These are phyloP conservation scores for Moniliella sp. DNA, from an alignment of 1,284 basidiomycete species.

Conservation along the genomic window DNA sequence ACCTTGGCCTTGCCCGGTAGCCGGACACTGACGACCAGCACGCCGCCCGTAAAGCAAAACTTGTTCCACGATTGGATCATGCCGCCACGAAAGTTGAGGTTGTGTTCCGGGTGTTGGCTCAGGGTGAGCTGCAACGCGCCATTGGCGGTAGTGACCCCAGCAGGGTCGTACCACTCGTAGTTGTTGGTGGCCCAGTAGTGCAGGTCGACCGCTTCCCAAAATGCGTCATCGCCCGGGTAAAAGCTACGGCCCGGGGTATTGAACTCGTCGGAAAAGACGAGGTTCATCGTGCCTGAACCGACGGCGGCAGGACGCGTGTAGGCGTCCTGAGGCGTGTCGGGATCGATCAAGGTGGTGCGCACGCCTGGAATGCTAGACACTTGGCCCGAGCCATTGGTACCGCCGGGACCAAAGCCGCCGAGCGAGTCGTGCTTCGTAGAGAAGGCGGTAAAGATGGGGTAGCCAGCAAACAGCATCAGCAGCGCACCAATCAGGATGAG, in stretches of 20 bases:
- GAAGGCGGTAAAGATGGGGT: slow-evolving; percentile 21
- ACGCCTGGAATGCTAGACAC: not conserved
- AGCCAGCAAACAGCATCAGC: slow-evolving; percentile 27
- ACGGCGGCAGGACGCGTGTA: slow-evolving; percentile 6
- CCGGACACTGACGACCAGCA: too few species aligned
- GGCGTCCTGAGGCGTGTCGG: slow-evolving; percentile 12
- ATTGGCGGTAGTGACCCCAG: slow-evolving; percentile 51
- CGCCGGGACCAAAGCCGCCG: not conserved
- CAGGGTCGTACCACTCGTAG: slow-evolving; percentile 47
- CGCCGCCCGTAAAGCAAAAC: too few species aligned
- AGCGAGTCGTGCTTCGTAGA: not conserved
- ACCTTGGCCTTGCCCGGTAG: slow-evolving; percentile 15
- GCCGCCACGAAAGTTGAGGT: slow-evolving; percentile 26
- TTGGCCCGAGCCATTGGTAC: not conserved
- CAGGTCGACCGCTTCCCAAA: slow-evolving; percentile 25
- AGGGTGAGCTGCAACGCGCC: slow-evolving; percentile 58
- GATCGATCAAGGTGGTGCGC: slow-evolving; percentile 9
- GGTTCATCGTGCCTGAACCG: slow-evolving; percentile 24
- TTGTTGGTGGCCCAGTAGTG: slow-evolving; percentile 46
- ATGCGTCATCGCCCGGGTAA: slow-evolving; percentile 30
- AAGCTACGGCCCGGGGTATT: slow-evolving; percentile 48
- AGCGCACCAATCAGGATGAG: slow-evolving; percentile 7
- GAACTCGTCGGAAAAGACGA: slow-evolving; percentile 53
- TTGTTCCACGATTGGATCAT: slow-evolving; percentile 34
- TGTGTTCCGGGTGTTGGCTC: slow-evolving; percentile 14